Conservation (phyloP, 1,284 basidiomycete genomes). For the Mycosarcoma maydis region DNA sequence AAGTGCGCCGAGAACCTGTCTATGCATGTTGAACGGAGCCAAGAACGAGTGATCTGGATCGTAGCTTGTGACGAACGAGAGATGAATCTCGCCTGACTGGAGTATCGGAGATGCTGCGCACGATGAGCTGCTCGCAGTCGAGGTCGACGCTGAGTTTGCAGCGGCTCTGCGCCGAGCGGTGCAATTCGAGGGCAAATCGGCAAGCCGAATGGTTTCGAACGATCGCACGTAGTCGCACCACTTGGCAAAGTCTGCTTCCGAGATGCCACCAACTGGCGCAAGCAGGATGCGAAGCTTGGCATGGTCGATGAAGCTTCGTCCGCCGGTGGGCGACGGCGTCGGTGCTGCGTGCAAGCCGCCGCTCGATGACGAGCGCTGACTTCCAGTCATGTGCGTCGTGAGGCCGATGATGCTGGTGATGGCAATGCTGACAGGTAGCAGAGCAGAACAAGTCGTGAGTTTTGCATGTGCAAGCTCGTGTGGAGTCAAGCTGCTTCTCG, state of each 20-base stretch:
- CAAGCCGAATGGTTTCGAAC: constrained; percentile 53
- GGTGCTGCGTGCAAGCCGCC: constrained; percentile 18
- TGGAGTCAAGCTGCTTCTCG: too few relatives aligned
- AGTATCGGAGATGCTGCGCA: constrained; percentile 35
- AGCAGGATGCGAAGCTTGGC: constrained; percentile 63
- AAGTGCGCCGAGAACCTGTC: constrained; percentile 61
- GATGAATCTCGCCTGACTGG: constrained; percentile 60
- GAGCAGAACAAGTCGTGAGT: too few relatives aligned
- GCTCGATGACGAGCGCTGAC: not conserved
- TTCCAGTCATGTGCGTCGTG: constrained; percentile 4
- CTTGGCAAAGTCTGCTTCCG: constrained; percentile 54
- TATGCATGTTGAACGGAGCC: constrained; percentile 62
- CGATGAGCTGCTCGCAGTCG: not conserved
- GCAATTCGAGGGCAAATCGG: constrained; percentile 51
- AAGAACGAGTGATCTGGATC: constrained; percentile 62
- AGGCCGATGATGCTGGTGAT: too few relatives aligned
- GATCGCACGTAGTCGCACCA: constrained; percentile 56
- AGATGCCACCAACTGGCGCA: constrained; percentile 53
- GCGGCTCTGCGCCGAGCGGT: constrained; percentile 16
- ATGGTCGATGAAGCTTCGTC: constrained; percentile 47
- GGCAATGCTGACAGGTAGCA: too few relatives aligned
- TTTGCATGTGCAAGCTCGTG: too few relatives aligned
- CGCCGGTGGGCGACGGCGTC: constrained; percentile 43
- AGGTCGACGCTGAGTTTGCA: not conserved
- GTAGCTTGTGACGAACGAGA: constrained; percentile 63